phyloP scores from a whole-genome alignment of 2,329 filamentous ascomycete genomes.

The Ophiostoma angusticollis region DNA sequence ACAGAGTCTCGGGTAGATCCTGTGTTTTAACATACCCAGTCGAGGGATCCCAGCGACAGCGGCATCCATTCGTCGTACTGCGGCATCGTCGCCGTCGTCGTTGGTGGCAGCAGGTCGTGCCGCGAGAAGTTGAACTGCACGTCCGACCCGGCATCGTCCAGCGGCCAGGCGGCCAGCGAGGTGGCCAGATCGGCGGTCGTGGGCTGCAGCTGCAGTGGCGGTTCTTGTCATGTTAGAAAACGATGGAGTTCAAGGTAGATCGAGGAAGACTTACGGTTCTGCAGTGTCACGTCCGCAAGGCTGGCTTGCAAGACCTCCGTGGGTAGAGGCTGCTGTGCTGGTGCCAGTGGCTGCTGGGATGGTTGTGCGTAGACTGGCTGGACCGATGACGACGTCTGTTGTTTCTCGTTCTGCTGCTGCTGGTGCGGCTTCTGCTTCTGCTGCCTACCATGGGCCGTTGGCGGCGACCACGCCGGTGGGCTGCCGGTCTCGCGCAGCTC shows the following conservation, averaged over 20 bases:
- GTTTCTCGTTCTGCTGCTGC: background rate
- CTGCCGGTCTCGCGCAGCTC: conserved; percentile 2
- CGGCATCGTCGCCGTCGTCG: background rate
- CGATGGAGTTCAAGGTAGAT: no score
- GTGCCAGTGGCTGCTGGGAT: no score
- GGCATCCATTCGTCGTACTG: conserved; percentile 13
- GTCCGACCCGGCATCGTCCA: background rate
- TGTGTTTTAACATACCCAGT: conserved; percentile 14
- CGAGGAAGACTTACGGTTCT: no score
- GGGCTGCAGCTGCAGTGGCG: no score
- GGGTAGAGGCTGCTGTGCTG: no score
- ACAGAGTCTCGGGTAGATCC: background rate
- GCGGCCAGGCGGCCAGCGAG: background rate
- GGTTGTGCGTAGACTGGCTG: no score
- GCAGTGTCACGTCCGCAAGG: no score
- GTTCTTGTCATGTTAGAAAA: no score
- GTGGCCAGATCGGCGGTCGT: no score
- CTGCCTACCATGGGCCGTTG: background rate
- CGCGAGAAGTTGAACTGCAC: conserved; percentile 7
- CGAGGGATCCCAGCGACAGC: conserved; percentile 10
- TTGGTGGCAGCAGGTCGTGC: conserved; percentile 9
- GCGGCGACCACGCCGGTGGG: conserved; percentile 2
- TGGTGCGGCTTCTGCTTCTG: background rate
- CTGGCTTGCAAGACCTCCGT: no score
- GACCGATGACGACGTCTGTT: no score